Base-by-base conservation (phyloP, 2,329 filamentous ascomycete genomes). In the Talaromyces islandicus region DNA sequence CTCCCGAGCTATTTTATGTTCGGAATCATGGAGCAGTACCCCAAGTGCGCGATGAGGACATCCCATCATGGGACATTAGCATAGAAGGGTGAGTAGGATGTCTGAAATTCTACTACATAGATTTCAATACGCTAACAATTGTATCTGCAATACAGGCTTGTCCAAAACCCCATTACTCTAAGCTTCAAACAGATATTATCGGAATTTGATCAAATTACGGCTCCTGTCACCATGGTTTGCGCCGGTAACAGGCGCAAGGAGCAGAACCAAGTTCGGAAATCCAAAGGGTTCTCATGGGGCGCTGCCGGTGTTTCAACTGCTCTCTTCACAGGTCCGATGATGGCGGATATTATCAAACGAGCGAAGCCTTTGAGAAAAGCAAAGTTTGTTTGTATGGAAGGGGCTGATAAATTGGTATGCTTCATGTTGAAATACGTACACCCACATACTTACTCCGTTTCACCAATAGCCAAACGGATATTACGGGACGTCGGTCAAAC, bases 271-370 rank as follows among this genome's bases (percentile, higher is more conserved):
- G 90, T 96, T 3, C 83, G 91, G 17, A 96, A 96, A 73, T 91
- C 90, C 1, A 95, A 96, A 68, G 92, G 92, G 0, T 97, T 97
- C 76, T 96, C 91, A 2, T 97, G 92, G 92, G 92, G 92, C 38
- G 81, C 92, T 0, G 92, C 90, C 4, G 92, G 92, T 25, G 73
- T 97, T 6, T 95, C 91, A 0, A 97, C 91, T 0, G 91, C 91
- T 0, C 77, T 96, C 0, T 97, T 90, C 81, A 97, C 92, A 0
- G 92, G 92, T 24, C 88, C 92, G 0, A 78, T 88, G 46, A 85
- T 96, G 73, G 81, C 80, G 1, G 88, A 93, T 62, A 75, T 96
- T 4, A 79, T 96, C 17, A 81, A 80, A 60, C 81, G 79, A 63
- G 91, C 91, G 2, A 84, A 78, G 61, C 91, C 91, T 0, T 79